Evolutionary conservation across 768 basidiomycete species (phyloP).

Genomic region (Lentinula boryana): DNA sequence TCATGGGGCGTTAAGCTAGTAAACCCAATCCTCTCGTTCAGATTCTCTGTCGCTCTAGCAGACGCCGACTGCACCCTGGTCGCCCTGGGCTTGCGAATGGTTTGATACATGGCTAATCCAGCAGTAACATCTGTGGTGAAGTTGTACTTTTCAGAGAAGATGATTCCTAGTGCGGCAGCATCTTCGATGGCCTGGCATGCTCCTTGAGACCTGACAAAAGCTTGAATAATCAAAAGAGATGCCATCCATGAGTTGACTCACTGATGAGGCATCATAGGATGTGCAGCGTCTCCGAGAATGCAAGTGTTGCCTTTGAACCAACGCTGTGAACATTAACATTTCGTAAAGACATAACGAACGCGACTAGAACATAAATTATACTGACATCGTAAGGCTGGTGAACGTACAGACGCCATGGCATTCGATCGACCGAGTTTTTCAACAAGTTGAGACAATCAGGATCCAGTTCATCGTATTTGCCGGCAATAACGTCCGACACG

Average conservation of each 20-base stretch:
- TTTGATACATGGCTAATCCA: slow-evolving; percentile 22
- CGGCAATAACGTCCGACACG: slow-evolving; percentile 21
- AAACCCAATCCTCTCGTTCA: slow-evolving; percentile 26
- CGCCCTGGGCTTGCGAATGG: slow-evolving; percentile 23
- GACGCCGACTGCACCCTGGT: slow-evolving; percentile 23
- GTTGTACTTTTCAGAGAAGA: slow-evolving; percentile 21
- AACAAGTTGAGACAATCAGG: slow-evolving; percentile 21
- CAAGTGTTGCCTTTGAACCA: slow-evolving; percentile 22
- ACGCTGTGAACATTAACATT: slow-evolving; percentile 3
- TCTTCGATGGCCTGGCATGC: slow-evolving; percentile 26
- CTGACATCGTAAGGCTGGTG: slow-evolving; percentile 24
- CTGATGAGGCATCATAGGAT: slow-evolving; percentile 21
- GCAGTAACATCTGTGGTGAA: slow-evolving; percentile 18
- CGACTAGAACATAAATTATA: neutral
- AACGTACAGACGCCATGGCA: slow-evolving; percentile 28
- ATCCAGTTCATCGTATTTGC: slow-evolving; percentile 23
- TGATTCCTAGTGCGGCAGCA: slow-evolving; percentile 25
- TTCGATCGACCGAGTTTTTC: slow-evolving; percentile 17
- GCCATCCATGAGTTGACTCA: neutral
- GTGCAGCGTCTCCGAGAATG: slow-evolving; percentile 19
- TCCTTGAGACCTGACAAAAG: slow-evolving; percentile 13
- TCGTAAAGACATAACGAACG: neutral
- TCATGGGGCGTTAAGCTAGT: slow-evolving; percentile 22
- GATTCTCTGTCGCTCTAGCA: slow-evolving; percentile 22
- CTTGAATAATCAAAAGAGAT: neutral